phyloP scores from a whole-genome alignment of 768 basidiomycete species.

The Steccherinum ochraceum region DNA sequence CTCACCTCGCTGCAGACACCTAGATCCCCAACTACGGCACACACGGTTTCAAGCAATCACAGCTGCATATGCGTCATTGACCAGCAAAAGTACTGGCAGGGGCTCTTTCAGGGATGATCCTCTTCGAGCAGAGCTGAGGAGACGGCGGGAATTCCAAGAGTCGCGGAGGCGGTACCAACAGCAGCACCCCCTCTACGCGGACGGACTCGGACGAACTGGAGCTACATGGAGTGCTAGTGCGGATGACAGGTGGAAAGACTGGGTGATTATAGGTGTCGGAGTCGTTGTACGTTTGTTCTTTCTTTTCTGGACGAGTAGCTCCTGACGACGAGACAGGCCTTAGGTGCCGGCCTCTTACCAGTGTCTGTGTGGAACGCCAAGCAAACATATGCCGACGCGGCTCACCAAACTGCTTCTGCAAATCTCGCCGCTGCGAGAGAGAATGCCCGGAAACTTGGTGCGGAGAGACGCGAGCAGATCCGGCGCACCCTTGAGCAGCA shows the following conservation, averaged over 20 bases:
- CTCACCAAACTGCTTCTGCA: constrained; percentile 44
- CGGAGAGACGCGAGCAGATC: constrained; percentile 45
- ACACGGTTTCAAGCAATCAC: constrained; percentile 59
- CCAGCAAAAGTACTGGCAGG: constrained; percentile 27
- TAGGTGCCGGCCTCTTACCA: constrained; percentile 41
- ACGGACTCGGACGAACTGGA: background rate
- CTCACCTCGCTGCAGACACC: constrained; percentile 34
- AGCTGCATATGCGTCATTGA: constrained; percentile 54
- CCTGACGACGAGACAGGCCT: constrained; percentile 28
- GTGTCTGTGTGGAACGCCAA: constrained; percentile 29
- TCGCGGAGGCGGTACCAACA: constrained; percentile 28
- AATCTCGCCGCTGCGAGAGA: constrained; percentile 55
- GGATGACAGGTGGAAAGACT: constrained; percentile 47
- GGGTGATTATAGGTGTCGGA: constrained; percentile 40
- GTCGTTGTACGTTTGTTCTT: constrained; percentile 33
- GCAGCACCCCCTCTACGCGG: constrained; percentile 4
- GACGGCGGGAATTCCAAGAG: constrained; percentile 32
- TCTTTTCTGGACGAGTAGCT: background rate
- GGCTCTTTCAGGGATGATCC: constrained; percentile 29
- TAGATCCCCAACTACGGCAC: constrained; percentile 43
- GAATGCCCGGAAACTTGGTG: constrained; percentile 51
- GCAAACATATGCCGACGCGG: constrained; percentile 31
- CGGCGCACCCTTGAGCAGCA: constrained; percentile 39
- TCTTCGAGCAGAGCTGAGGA: constrained; percentile 45
- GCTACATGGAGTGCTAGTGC: constrained; percentile 26